A percentile compares a stretch with the other conserved stretches of the same genome.
Evolutionary conservation across 768 basidiomycete species (phyloP).

Genomic region (Tricholoma sp.): DNA sequence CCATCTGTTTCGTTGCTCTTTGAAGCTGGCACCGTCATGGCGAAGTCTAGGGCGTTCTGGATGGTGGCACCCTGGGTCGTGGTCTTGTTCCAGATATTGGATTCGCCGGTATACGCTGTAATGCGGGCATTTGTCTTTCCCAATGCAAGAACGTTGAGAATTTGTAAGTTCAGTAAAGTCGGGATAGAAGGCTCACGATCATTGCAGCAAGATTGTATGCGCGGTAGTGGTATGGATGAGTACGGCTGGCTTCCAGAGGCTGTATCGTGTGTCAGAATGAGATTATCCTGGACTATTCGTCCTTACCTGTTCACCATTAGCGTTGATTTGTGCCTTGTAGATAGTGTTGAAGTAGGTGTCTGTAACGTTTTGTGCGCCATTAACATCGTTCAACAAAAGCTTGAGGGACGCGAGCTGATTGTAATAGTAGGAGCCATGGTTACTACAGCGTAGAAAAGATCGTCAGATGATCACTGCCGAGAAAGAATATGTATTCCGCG

Average conservation of each 20-base stretch:
- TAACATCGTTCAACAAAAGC: constrained; percentile 44
- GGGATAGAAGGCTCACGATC: constrained; percentile 39
- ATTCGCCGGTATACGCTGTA: constrained; percentile 39
- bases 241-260: constrained; percentile 58
- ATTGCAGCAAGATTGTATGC: constrained; percentile 65
- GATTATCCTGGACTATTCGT: background rate
- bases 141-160: background rate
- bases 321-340: constrained; percentile 48
- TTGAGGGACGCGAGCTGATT: constrained; percentile 56
- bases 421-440: constrained; percentile 62
- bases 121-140: constrained; percentile 53
- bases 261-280: constrained; percentile 14
- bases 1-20: constrained; percentile 29
- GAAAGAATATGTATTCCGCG: background rate
- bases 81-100: constrained; percentile 45
- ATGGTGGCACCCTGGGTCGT: constrained; percentile 50
- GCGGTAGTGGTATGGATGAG: constrained; percentile 62
- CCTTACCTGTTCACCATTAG: constrained; percentile 52
- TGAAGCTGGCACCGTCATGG: constrained; percentile 40
- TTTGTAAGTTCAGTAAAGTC: background rate
- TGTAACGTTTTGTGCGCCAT: constrained; percentile 42
- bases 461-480: background rate
- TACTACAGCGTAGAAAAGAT: constrained; percentile 30
- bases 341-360: constrained; percentile 45
- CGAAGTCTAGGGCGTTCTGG: constrained; percentile 52